phyloP scores from a whole-genome alignment of 179 eudicot genomes.

The Gypsophila paniculata region DNA sequence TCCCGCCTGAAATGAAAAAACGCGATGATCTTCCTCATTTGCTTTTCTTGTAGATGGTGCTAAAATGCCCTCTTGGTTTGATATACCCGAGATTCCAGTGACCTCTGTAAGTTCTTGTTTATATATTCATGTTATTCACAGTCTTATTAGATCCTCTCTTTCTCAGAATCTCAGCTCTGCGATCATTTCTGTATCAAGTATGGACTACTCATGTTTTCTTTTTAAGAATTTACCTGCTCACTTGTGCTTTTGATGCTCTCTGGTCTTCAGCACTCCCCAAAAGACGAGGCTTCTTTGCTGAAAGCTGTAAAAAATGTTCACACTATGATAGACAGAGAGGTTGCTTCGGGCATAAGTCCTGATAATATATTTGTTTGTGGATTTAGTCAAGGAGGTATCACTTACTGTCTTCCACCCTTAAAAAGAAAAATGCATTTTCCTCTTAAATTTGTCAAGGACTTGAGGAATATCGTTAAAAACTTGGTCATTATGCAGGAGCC shows the following conservation, averaged over 20 bases:
- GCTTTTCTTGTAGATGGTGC: slow-evolving; percentile 61
- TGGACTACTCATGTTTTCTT: not conserved
- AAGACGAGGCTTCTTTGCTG: slow-evolving; percentile 59
- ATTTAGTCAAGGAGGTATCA: slow-evolving; percentile 96
- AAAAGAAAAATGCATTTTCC: not conserved
- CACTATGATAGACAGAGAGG: slow-evolving; percentile 77
- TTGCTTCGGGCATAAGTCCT: slow-evolving; percentile 75
- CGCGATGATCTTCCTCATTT: slow-evolving; percentile 4
- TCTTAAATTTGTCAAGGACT: not conserved
- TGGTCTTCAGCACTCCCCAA: slow-evolving; percentile 72
- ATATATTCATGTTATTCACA: not conserved
- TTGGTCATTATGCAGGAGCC: slow-evolving; percentile 57
- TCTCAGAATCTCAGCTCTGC: not conserved
- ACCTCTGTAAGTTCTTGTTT: slow-evolving; percentile 60
- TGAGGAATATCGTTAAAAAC: not conserved
- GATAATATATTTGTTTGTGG: slow-evolving; percentile 86
- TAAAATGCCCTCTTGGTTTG: slow-evolving; percentile 98
- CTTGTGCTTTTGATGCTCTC: not conserved
- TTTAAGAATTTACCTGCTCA: not conserved
- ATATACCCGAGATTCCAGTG: slow-evolving; percentile 83
- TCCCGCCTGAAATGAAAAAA: not conserved
- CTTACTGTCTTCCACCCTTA: not conserved
- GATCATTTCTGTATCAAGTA: not conserved
- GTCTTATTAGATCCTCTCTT: not conserved
- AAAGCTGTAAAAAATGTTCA: slow-evolving; percentile 84